These are phyloP conservation scores for Simmondsia chinensis DNA, from an alignment of 148 eudicot genomes.

Conservation along the genomic window DNA sequence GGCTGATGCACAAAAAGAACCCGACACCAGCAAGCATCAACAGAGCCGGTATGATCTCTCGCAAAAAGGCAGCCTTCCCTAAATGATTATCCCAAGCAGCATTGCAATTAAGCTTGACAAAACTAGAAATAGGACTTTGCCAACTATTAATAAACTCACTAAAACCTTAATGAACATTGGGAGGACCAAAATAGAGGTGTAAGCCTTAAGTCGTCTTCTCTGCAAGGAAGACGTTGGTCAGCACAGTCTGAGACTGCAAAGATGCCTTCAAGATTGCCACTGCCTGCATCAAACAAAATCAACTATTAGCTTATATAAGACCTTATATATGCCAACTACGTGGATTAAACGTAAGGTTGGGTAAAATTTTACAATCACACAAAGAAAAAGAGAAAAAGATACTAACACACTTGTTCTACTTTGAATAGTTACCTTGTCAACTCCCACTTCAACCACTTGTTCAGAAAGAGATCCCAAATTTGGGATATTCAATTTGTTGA, in stretches of 20 bases:
- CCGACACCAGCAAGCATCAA: too few species aligned
- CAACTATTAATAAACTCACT: too few species aligned
- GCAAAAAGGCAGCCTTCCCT: too few species aligned
- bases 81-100: too few species aligned
- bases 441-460: background rate
- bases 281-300: constrained; percentile 6
- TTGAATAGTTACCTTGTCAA: background rate
- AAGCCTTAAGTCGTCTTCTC: constrained; percentile 1
- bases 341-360: background rate
- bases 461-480: background rate
- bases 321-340: too few species aligned
- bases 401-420: background rate
- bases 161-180: too few species aligned
- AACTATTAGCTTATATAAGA: background rate
- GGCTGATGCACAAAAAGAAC: too few species aligned
- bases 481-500: background rate
- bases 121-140: too few species aligned
- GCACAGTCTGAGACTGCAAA: background rate
- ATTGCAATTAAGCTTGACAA: too few species aligned
- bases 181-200: too few species aligned
- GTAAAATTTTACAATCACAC: background rate
- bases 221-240: constrained; percentile 8
- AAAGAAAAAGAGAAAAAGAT: too few species aligned
- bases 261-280: constrained; percentile 7
- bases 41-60: too few species aligned